A percentile compares a stretch with the other conserved stretches of the same genome.
Evolutionary conservation across 148 eudicot genomes (phyloP).

Genomic region (Chenopodium album): DNA sequence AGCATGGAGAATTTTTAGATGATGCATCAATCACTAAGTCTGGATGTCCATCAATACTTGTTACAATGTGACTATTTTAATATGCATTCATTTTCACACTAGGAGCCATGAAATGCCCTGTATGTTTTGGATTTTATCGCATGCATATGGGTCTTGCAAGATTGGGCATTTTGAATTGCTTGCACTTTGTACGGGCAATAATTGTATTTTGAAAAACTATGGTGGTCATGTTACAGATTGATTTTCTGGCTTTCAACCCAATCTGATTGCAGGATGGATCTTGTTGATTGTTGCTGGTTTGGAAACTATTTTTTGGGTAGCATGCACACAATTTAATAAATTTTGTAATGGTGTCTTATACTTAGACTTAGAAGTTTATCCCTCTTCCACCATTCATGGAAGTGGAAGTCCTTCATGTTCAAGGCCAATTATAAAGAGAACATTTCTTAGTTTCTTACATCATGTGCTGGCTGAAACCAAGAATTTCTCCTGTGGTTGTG

Average conservation of each 20-base stretch:
- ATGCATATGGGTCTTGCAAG: background rate
- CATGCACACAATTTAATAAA: background rate
- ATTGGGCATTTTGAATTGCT: background rate
- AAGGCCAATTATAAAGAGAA: background rate
- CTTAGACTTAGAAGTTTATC: background rate
- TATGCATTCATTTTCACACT: background rate
- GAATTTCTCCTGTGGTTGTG: background rate
- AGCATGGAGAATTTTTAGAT: background rate
- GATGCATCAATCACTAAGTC: background rate
- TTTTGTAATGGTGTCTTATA: background rate
- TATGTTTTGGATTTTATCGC: background rate
- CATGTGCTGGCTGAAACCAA: background rate
- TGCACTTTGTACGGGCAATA: background rate
- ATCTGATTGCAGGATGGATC: conserved; percentile 5
- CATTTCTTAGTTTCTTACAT: background rate
- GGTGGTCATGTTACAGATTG: background rate
- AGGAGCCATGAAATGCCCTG: background rate
- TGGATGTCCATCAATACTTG: background rate
- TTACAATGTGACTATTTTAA: background rate
- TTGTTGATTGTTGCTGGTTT: background rate
- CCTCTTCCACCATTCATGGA: background rate
- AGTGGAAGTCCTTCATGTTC: background rate
- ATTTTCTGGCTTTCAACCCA: background rate
- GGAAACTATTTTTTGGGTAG: background rate
- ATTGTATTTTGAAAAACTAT: background rate